Conservation (phyloP, 2,329 filamentous ascomycete species). For the Exophiala calicioides region DNA sequence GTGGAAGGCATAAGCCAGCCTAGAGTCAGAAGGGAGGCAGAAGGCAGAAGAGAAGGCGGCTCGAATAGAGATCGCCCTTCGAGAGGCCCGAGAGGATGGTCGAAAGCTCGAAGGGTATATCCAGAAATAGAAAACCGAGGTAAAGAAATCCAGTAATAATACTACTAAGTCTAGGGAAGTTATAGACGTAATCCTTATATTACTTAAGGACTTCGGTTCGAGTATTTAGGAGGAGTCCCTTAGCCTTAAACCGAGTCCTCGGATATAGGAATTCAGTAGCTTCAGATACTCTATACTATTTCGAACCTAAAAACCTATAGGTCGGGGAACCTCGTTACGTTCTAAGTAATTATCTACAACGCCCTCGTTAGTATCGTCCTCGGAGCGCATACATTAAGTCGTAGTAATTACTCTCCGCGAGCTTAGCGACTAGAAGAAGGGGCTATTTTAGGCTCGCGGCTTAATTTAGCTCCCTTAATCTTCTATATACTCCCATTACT, state of each 20-base stretch:
- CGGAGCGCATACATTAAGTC: constrained; percentile 5
- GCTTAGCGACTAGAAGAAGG: constrained; percentile 12
- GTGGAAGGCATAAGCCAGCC: constrained; percentile 13
- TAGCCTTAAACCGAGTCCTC: constrained; percentile 11
- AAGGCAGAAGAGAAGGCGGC: constrained; percentile 16
- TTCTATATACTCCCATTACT: constrained; percentile 13
- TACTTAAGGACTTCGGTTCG: constrained; percentile 19
- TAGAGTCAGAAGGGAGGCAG: constrained; percentile 14
- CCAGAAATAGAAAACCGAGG: constrained; percentile 13
- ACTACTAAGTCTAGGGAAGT: constrained; percentile 16
- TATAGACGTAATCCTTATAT: constrained; percentile 14
- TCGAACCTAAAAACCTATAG: constrained; percentile 7
- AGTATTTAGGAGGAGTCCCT: constrained; percentile 13
- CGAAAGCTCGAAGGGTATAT: constrained; percentile 16
- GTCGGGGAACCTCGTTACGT: constrained; percentile 7
- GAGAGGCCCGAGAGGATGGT: constrained; percentile 11
- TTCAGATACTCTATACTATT: constrained; percentile 13
- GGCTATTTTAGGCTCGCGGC: constrained; percentile 4
- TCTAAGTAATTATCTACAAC: constrained; percentile 10
- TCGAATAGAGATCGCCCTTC: constrained; percentile 15
- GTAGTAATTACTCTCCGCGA: constrained; percentile 9
- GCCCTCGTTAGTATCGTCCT: constrained; percentile 9
- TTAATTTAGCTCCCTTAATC: constrained; percentile 13
- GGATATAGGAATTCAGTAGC: constrained; percentile 10
- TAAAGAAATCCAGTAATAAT: constrained; percentile 13